phyloP scores from a whole-genome alignment of 352 stramenopile genomes.

The Globisporangium megalacanthum region DNA sequence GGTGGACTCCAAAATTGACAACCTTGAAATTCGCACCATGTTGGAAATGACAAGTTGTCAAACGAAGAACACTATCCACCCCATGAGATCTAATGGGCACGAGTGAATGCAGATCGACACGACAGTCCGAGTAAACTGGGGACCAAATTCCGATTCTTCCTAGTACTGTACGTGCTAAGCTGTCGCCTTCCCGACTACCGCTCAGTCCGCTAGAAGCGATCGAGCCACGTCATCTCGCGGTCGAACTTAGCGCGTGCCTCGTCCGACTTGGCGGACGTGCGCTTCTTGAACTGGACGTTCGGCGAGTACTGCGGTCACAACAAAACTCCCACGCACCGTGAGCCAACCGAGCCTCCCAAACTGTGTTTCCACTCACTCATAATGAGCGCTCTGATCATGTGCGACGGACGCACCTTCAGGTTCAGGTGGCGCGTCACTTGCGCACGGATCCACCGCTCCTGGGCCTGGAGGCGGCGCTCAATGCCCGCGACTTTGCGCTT shows the following conservation, averaged over 20 bases:
- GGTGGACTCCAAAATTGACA: no score
- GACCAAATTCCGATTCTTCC: no score
- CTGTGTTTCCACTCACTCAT: not conserved
- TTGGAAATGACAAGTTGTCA: no score
- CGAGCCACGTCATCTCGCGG: slow-evolving; percentile 73
- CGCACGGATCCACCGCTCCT: slow-evolving; percentile 64
- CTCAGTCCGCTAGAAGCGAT: slow-evolving; percentile 28
- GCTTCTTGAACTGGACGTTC: slow-evolving; percentile 73
- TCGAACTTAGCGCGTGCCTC: slow-evolving; percentile 60
- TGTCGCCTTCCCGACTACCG: not conserved
- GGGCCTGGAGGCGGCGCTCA: slow-evolving; percentile 50
- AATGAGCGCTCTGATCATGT: not conserved
- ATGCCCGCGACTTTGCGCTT: slow-evolving; percentile 72
- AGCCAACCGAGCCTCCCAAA: not conserved
- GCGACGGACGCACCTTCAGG: slow-evolving; percentile 46
- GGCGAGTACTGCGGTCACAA: slow-evolving; percentile 55
- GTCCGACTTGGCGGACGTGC: slow-evolving; percentile 57
- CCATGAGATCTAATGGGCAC: no score
- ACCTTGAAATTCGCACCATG: no score
- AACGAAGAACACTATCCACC: no score
- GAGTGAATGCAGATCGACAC: no score
- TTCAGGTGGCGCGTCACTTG: slow-evolving; percentile 73
- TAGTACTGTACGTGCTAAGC: not conserved
- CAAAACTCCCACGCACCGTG: not conserved
- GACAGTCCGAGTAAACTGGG: no score